Evolutionary conservation across 2,329 filamentous ascomycete genomes (phyloP), one percentile per base, ranked within the genome.

Genomic region (Alternaria consortialis): DNA sequence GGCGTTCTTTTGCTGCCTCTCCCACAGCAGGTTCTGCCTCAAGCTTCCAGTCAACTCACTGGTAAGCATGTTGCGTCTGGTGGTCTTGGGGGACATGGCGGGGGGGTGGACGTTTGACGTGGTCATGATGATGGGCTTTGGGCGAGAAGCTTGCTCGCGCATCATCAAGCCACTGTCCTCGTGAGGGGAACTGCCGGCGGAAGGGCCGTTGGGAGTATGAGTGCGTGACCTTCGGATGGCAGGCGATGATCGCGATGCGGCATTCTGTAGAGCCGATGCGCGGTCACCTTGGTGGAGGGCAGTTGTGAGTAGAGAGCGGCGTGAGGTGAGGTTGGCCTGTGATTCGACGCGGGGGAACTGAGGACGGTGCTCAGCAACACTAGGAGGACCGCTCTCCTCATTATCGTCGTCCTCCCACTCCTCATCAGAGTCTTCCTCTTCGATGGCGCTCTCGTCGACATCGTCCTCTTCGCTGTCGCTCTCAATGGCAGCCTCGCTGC

Each of bases 21-120:
- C 95, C 91, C 93, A 97, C 15, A 98, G 86, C 15, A 99, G 88
- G 72, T 97, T 92, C 70, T 93, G 91, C 23, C 95, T 89, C 4
- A 99, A 88, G 23, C 93, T 97, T 77, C 97, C 93, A 2, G 94
- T 97, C 56, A 99, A 84, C 81, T 99, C 95, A 0, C 92, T 96
- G 8, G 27, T 29, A 92, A 91, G 58, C 95, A 99, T 99, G 80
- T 97, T 96, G 20, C 20, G 20, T 62, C 94, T 88, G 53, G 94
- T 97, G 0, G 94, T 97, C 59, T 93, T 88, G 4, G 95, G 95
- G 5, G 95, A 98, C 66, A 97, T 86, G 2, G 93, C 91, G 29
- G 89, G 88, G 56, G 92, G 90, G 66, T 91, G 88, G 6, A 83
- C 83, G 58, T 89, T 89, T n/a, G 86, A 86, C 20, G 90, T 86